These are phyloP conservation scores for Dryas octopetala DNA, from an alignment of 306 rosid species.

Conservation along the genomic window DNA sequence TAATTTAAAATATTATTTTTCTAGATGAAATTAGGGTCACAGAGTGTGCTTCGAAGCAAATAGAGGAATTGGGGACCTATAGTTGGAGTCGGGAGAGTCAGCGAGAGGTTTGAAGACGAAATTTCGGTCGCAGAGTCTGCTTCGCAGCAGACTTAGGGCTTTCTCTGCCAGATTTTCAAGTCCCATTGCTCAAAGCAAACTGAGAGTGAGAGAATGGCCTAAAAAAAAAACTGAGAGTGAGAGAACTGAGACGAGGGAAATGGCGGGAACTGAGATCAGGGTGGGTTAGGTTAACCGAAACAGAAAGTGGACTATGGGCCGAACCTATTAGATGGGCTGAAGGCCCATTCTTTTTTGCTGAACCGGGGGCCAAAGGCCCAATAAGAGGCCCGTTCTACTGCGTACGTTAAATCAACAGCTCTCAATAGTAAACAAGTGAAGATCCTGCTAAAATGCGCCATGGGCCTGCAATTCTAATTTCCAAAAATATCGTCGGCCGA, in stretches of 20 bases:
- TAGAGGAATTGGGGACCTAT: conserved; percentile 37
- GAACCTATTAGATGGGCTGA: no score
- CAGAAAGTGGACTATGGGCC: neutral
- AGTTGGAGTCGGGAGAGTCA: conserved; percentile 56
- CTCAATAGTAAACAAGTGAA: neutral
- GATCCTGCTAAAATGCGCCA: conserved; percentile 15
- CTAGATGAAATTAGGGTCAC: neutral
- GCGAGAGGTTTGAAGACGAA: conserved; percentile 48
- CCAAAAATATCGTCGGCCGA: conserved; percentile 31
- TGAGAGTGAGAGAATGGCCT: neutral
- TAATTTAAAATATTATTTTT: neutral
- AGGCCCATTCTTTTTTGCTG: no score
- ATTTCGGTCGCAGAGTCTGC: conserved; percentile 57
- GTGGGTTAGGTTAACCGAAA: no score
- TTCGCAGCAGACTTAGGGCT: conserved; percentile 58
- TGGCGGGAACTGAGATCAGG: conserved; percentile 31
- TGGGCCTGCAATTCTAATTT: neutral
- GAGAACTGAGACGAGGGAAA: neutral
- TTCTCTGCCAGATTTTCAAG: conserved; percentile 41
- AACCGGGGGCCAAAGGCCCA: no score
- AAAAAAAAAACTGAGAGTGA: neutral
- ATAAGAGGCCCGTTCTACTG: neutral
- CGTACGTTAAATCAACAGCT: neutral
- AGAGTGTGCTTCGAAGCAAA: neutral
- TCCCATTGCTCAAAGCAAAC: conserved; percentile 31